These are phyloP conservation scores for Bolboschoenoplectus hybrid DNA, from an alignment of 202 grass and related monocot genomes.

Conservation along the genomic window DNA sequence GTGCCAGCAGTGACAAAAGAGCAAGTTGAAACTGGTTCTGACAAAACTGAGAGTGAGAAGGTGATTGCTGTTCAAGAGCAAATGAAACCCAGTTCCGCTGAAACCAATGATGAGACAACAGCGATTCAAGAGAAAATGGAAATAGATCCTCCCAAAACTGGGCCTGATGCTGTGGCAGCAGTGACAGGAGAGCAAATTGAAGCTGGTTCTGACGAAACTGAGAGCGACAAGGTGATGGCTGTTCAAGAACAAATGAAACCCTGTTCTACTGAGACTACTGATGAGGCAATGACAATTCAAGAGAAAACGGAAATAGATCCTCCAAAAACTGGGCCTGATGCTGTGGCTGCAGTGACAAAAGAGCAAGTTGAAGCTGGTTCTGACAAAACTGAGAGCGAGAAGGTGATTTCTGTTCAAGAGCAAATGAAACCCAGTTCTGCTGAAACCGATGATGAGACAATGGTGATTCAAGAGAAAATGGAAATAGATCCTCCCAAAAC, in stretches of 20 bases:
- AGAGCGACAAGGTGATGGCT: not conserved
- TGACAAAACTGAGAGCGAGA: not conserved
- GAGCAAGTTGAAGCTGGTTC: not conserved
- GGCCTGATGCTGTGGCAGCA: not conserved
- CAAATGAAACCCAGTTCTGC: not conserved
- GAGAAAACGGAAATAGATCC: slow-evolving; percentile 19
- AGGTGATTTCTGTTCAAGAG: not conserved
- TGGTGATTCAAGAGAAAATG: too few relatives aligned
- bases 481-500: not conserved
- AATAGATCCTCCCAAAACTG: not conserved
- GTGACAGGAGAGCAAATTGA: slow-evolving; percentile 21
- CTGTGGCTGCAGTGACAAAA: not conserved
- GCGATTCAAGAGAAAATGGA: not conserved
- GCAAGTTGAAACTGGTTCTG: slow-evolving; percentile 3
- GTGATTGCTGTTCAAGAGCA: not conserved
- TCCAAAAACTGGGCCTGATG: not conserved
- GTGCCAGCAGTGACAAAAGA: not conserved
- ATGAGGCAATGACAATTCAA: not conserved
- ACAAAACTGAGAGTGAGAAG: not conserved
- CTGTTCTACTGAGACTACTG: not conserved
- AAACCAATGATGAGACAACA: slow-evolving; percentile 3
- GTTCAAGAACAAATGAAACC: not conserved
- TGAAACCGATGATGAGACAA: not conserved
- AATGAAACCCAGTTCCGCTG: slow-evolving; percentile 3
- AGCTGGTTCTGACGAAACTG: slow-evolving; percentile 2